Base-by-base conservation (phyloP, 768 basidiomycete genomes). In the Lactarius indigo region DNA sequence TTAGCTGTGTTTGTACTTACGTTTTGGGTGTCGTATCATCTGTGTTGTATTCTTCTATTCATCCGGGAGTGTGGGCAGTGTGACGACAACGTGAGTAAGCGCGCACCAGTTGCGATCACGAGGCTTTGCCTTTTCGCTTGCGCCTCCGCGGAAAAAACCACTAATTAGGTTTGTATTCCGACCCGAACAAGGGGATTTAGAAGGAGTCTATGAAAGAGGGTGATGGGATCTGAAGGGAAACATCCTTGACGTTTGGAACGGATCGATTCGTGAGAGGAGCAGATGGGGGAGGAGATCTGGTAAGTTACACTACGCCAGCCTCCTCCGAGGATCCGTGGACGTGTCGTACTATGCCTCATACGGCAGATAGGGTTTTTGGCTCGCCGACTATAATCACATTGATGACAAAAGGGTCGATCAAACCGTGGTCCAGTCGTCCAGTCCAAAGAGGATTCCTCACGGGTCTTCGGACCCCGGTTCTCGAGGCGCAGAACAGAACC, bases 31-130 rank as follows among this genome's bases (percentile, higher is more conserved):
- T 55, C 59, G 52, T 37, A 59, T 44, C 50, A 37, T 37, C 35
- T 35, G 37, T 44, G 66, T 59, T 54, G 57, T 67, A 67, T 67
- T 63, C 65, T 67, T 63, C 65, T 56, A 67, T 63, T 67, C 57
- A 41, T 59, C 33, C 55, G 62, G 20, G 52, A 33, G 39, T 26
- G 50, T 55, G 57, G 31, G 57, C 44, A 37, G 20, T 23, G 57
- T 23, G n/a, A 35, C 23, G 18, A 42, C 35, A 23, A 30, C 33
- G 47, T 26, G 26, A 42, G 42, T 31, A 54, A 56, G 54, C n/a
- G 26, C 52, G 31, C n/a, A 50, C 15, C 10, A 2, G 28, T 56
- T 64, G 62, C 62, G 47, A 68, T 59, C 66, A 64, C 62, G 66
- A 68, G 58, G 62, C 28, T 37, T 68, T 63, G 35, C 62, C 62